A percentile compares a stretch with the other conserved stretches of the same genome.
Evolutionary conservation across 2,329 filamentous ascomycete species (phyloP).

Genomic region (Ophiocordyceps polyrhachis-furcata): DNA sequence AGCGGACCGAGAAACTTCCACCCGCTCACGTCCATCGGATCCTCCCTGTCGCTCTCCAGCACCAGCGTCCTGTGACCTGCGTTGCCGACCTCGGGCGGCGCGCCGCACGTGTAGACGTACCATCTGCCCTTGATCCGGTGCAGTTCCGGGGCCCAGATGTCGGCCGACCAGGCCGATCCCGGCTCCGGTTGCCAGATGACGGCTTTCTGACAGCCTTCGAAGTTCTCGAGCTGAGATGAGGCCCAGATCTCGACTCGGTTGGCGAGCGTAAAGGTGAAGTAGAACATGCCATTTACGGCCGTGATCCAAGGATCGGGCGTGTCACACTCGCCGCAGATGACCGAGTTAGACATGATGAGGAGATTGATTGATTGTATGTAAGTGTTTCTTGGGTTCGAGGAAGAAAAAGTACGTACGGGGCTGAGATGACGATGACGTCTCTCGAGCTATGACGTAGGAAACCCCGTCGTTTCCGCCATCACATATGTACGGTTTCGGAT

Average conservation of each 20-base stretch:
- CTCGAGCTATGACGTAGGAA: too few relatives aligned
- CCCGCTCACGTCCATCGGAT: conserved; percentile 2
- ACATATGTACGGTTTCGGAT: too few relatives aligned
- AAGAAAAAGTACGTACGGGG: too few relatives aligned
- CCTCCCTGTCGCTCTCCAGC: conserved; percentile 1
- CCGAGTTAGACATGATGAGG: conserved; percentile 11
- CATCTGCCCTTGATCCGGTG: conserved; percentile 6
- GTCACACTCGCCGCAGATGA: conserved; percentile 9
- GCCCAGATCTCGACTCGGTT: conserved; percentile 17
- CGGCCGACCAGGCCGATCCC: conserved; percentile 6
- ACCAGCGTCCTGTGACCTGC: conserved; percentile 1
- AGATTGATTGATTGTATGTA: not conserved
- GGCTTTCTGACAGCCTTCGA: conserved; percentile 8
- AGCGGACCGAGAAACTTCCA: conserved; percentile 5
- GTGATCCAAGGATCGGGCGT: conserved; percentile 15
- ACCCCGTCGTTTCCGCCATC: too few relatives aligned
- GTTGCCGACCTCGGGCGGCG: conserved; percentile 1
- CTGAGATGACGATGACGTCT: too few relatives aligned
- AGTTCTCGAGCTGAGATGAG: conserved; percentile 12
- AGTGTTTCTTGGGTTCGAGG: too few relatives aligned
- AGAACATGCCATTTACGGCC: conserved; percentile 9
- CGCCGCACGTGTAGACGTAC: conserved; percentile 7
- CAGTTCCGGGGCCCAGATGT: conserved; percentile 9
- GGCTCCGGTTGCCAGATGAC: conserved; percentile 8
- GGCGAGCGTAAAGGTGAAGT: conserved; percentile 14